Evolutionary conservation across 768 basidiomycete species (phyloP).

Genomic region (Boletellus ananas): DNA sequence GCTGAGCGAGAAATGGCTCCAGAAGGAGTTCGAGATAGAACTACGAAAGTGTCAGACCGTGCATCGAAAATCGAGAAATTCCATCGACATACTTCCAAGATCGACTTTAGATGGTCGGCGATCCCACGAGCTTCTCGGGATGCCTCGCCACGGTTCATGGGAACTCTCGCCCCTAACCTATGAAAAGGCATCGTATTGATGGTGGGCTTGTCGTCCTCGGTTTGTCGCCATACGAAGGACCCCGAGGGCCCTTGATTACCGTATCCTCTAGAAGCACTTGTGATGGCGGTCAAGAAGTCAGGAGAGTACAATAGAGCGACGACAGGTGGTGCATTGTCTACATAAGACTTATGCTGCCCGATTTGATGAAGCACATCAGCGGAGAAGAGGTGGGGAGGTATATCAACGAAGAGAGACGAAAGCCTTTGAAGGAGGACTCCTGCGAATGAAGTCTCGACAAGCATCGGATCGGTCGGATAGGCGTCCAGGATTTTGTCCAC

Average conservation of each 20-base stretch:
- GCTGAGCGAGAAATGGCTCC: constrained; percentile 11
- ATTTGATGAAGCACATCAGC: constrained; percentile 11
- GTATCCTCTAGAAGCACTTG: neutral
- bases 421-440: constrained; percentile 23
- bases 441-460: constrained; percentile 19
- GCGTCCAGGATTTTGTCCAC: constrained; percentile 28
- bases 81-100: constrained; percentile 27
- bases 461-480: constrained; percentile 30
- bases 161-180: constrained; percentile 26
- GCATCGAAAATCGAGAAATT: too few species aligned
- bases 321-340: constrained; percentile 22
- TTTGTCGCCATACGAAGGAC: constrained; percentile 14
- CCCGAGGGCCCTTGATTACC: constrained; percentile 1
- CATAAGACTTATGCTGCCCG: constrained; percentile 18
- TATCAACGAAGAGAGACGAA: constrained; percentile 22
- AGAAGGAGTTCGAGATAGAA: constrained; percentile 23
- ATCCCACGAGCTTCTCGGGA: constrained; percentile 12
- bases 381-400: constrained; percentile 16
- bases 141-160: constrained; percentile 22
- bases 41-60: constrained; percentile 12
- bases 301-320: constrained; percentile 15
- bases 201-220: constrained; percentile 3
- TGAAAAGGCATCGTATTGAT: constrained; percentile 31
- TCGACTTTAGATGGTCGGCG: constrained; percentile 21
- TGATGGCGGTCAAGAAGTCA: constrained; percentile 4